Evolutionary conservation across 176 grass and related monocot species (phyloP).

Genomic region (Bonia amplexicaulis): DNA sequence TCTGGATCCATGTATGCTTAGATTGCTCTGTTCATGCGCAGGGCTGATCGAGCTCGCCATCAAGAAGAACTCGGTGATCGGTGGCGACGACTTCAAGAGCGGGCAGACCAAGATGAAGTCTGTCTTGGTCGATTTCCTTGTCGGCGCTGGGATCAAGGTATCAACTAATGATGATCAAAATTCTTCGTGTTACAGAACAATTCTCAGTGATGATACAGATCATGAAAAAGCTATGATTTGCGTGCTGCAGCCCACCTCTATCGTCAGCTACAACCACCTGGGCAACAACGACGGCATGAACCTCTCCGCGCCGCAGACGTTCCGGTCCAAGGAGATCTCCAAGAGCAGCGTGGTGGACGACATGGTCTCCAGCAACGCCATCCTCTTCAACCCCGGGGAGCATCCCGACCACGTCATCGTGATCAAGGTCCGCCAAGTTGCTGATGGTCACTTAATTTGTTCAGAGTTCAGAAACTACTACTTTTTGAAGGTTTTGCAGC

Average conservation of each 20-base stretch:
- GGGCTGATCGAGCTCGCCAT: slow-evolving; percentile 76
- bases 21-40: slow-evolving; percentile 20
- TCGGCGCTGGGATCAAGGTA: slow-evolving; percentile 81
- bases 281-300: slow-evolving; percentile 92
- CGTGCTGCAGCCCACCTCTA: slow-evolving; percentile 61
- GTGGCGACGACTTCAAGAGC: slow-evolving; percentile 88
- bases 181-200: neutral
- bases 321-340: slow-evolving; percentile 89
- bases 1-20: neutral
- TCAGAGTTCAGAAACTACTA: neutral
- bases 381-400: slow-evolving; percentile 62
- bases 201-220: neutral
- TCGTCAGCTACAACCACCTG: slow-evolving; percentile 85
- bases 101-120: slow-evolving; percentile 92
- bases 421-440: slow-evolving; percentile 49
- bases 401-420: slow-evolving; percentile 80
- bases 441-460: neutral
- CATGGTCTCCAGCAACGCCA: slow-evolving; percentile 81
- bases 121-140: slow-evolving; percentile 72
- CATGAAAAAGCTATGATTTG: neutral
- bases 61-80: slow-evolving; percentile 57
- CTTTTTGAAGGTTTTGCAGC: neutral
- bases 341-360: slow-evolving; percentile 85
- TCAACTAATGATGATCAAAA: neutral
- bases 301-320: slow-evolving; percentile 63